Percentiles rank a stretch among this genome's conserved stretches.
These are phyloP conservation scores for Pyrrhoderma noxium DNA, from an alignment of 1,284 basidiomycete species.

Conservation along the genomic window DNA sequence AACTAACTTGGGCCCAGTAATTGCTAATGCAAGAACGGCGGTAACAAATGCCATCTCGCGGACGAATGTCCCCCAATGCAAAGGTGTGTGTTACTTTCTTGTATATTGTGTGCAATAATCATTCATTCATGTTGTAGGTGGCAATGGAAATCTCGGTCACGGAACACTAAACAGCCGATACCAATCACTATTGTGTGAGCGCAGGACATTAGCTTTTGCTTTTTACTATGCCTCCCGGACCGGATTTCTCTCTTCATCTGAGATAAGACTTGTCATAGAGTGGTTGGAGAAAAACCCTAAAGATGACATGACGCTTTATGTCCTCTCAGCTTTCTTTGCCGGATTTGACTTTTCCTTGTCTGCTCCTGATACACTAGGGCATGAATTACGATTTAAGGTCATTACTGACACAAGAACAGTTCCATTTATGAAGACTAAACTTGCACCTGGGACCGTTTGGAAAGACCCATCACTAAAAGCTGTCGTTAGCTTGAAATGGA, in stretches of 20 bases:
- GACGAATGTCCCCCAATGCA: constrained; percentile 52
- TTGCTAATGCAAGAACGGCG: constrained; percentile 47
- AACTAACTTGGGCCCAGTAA: constrained; percentile 45
- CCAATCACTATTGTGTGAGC: constrained; percentile 67
- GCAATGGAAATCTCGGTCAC: constrained; percentile 45
- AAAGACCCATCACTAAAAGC: constrained; percentile 72
- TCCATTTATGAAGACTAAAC: constrained; percentile 49
- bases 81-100: constrained; percentile 35
- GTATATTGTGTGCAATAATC: constrained; percentile 12
- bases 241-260: constrained; percentile 49
- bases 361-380: constrained; percentile 36
- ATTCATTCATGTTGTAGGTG: constrained; percentile 26
- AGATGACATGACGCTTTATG: constrained; percentile 64
- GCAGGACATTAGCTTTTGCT: constrained; percentile 53
- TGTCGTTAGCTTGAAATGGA: constrained; percentile 78
- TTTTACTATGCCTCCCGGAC: constrained; percentile 59
- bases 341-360: constrained; percentile 61
- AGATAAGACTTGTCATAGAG: constrained; percentile 54
- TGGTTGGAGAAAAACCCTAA: constrained; percentile 58
- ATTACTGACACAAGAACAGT: constrained; percentile 40
- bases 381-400: constrained; percentile 38
- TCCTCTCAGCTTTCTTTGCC: constrained; percentile 61
- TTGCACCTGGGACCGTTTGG: constrained; percentile 52
- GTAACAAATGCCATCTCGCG: constrained; percentile 57
- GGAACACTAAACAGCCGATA: constrained; percentile 59